Evolutionary conservation across 2,329 filamentous ascomycete genomes (phyloP), one percentile per base, ranked within the genome.

Genomic region (Pestalotiopsis sp.): DNA sequence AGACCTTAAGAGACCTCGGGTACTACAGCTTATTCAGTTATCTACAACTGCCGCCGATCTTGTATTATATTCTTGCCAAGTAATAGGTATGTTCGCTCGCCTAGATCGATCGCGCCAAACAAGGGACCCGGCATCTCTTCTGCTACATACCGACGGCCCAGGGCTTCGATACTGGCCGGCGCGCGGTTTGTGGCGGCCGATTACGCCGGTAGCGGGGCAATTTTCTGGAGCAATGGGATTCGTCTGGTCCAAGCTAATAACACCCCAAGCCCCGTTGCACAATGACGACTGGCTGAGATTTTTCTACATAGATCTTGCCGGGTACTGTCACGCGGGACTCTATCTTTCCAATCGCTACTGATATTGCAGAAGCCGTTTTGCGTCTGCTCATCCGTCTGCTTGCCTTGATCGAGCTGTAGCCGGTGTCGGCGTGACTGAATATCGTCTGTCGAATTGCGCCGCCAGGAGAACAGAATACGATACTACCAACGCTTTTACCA

Each of bases 191-290:
- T 52, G 44, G 44, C 44, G 44, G 44, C 44, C 44, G 44, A 52
- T 52, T 20, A 52, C n/a, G 60, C 60, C 60, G 60, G 60, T 63
- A 63, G 60, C 60, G 60, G 60, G 60, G 60, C 60, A 48, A 40
- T 63, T 30, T 52, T 24, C 20, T 17, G 10, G 39, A 44, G 60
- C 60, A 26, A 24, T 30, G 35, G 58, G n/a, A 61, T 30, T 58
- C 24, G 22, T 61, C 58, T 61, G 30, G 35, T 22, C 58, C 35
- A 40, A 39, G 58, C 35, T 61, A 48, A 63, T 48, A 39, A 63
- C 60, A 14, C 38, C 24, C 30, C 17, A 24, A 63, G 60, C n/a
- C 39, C 38, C 38, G 39, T 63, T 44, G 39, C 60, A 48, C 60
- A 44, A 63, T 63, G 60, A 63, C 60, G 60, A 30, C 60, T 22